Percentiles rank a stretch among this genome's conserved stretches.
Conservation (phyloP, 2,329 filamentous ascomycete species). For the Dothistroma pini region DNA sequence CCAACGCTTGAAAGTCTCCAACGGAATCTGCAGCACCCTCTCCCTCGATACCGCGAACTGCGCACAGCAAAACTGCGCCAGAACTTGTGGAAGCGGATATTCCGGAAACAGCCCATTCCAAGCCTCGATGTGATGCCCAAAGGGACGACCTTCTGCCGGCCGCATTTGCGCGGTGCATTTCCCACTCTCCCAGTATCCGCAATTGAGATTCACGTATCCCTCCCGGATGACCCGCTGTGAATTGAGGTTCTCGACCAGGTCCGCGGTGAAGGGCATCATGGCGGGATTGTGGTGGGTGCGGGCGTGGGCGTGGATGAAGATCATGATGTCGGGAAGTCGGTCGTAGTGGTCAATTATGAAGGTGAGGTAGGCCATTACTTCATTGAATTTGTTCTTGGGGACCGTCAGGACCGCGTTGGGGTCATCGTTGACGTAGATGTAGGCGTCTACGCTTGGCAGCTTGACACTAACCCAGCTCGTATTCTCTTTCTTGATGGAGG, state of each 20-base stretch:
- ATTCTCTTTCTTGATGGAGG: constrained; percentile 7
- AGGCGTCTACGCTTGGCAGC: not conserved
- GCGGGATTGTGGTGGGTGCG: constrained; percentile 5
- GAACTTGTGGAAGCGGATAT: constrained; percentile 5
- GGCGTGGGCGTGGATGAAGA: constrained; percentile 7
- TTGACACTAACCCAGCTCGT: not conserved
- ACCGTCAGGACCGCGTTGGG: constrained; percentile 5
- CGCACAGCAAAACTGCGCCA: constrained; percentile 35
- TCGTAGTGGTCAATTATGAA: constrained; percentile 11
- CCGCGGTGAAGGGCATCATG: not conserved
- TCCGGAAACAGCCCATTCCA: constrained; percentile 6
- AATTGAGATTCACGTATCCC: constrained; percentile 7
- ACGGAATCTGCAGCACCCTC: constrained; percentile 48
- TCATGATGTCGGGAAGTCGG: constrained; percentile 7
- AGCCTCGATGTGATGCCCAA: not conserved
- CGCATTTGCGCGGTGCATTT: constrained; percentile 4
- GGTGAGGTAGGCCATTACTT: constrained; percentile 8
- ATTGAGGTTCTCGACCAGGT: constrained; percentile 3
- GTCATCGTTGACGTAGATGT: constrained; percentile 8
- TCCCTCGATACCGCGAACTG: constrained; percentile 61
- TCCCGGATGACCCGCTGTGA: not conserved
- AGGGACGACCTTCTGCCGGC: constrained; percentile 4
- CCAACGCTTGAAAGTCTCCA: constrained; percentile 54
- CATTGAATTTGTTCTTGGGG: constrained; percentile 9
- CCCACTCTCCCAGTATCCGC: not conserved